Base-by-base conservation (phyloP, 139 green algal species). In the Picochlorum costavermella region DNA sequence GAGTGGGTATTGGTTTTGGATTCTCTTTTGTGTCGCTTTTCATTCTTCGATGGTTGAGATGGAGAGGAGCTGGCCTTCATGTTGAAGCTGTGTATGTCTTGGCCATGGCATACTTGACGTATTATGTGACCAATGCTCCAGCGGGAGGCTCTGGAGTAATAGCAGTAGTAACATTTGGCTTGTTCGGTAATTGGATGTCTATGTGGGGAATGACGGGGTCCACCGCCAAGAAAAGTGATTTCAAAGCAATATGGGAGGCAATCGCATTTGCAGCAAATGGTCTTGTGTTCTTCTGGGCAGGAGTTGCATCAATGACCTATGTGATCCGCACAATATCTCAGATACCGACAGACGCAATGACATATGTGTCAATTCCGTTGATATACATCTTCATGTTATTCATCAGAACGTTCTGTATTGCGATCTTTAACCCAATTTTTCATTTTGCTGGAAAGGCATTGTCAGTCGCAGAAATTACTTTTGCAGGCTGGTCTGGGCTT, bases 271-370 rank as follows among this genome's bases (percentile, higher is more conserved):
- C 67, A 17, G 63, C 67, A 37, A 86, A 88, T 37, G 80, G 78
- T 26, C 73, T 92, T 36, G 78, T 96, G 28, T 96, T 96, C 74
- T 95, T 95, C 75, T 93, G 83, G 43, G 72, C 84, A 16, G 88
- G 88, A 16, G 76, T 81, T 0, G 75, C 74, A 3, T 75, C 75
- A 10, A 71, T 89, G 51, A 95, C 95, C 72, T 96, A 88, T 68
- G 53, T 93, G 37, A 69, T 90, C 36, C 66, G 74, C 5, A 64
- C 60, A 28, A 31, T 60, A 6, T 17, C 45, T 33, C 62, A 65
- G 6, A 37, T 83, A 30, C 67, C 56, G 3, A 28, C 17, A 44
- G 43, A 51, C 6, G 65, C 44, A 20, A 68, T 56, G 71, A 65
- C 46, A 23, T 73, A 73, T 30, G 59, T n/a, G 25, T 60, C 65